Percentiles rank a stretch among this genome's conserved stretches.
Evolutionary conservation across 768 basidiomycete species (phyloP).

Genomic region (Termitomyces eurrhizus): DNA sequence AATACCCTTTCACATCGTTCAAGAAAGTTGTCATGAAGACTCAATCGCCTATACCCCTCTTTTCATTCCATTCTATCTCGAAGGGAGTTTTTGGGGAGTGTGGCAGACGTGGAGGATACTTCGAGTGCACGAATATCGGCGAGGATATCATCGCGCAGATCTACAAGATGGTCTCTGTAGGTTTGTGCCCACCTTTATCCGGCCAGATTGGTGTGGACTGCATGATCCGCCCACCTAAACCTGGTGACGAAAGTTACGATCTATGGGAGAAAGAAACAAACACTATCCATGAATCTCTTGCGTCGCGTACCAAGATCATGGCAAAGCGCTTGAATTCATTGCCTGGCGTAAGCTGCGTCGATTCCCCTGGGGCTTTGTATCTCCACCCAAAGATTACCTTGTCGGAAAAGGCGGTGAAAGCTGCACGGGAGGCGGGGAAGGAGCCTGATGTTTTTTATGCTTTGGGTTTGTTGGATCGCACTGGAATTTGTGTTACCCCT

Average conservation of each 20-base stretch:
- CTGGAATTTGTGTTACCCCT: constrained; percentile 92
- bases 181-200: constrained; percentile 82
- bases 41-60: constrained; percentile 71
- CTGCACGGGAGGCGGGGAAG: constrained; percentile 68
- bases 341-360: constrained; percentile 86
- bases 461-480: constrained; percentile 76
- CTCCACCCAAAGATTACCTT: constrained; percentile 84
- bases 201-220: constrained; percentile 95
- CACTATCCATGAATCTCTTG: constrained; percentile 71
- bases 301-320: constrained; percentile 69
- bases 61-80: constrained; percentile 97
- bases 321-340: constrained; percentile 74
- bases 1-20: constrained; percentile 87
- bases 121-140: constrained; percentile 83
- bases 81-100: constrained; percentile 97
- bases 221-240: constrained; percentile 85
- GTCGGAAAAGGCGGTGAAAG: constrained; percentile 66
- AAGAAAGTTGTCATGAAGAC: constrained; percentile 77
- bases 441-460: constrained; percentile 89
- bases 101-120: constrained; percentile 95
- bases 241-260: constrained; percentile 69
- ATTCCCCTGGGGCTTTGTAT: constrained; percentile 91
- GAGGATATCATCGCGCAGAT: constrained; percentile 78
- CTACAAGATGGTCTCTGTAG: constrained; percentile 95
- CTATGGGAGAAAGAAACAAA: constrained; percentile 85